These are phyloP conservation scores for Schoenoplectus triqueter DNA, from an alignment of 202 grass and related monocot genomes.

Conservation along the genomic window DNA sequence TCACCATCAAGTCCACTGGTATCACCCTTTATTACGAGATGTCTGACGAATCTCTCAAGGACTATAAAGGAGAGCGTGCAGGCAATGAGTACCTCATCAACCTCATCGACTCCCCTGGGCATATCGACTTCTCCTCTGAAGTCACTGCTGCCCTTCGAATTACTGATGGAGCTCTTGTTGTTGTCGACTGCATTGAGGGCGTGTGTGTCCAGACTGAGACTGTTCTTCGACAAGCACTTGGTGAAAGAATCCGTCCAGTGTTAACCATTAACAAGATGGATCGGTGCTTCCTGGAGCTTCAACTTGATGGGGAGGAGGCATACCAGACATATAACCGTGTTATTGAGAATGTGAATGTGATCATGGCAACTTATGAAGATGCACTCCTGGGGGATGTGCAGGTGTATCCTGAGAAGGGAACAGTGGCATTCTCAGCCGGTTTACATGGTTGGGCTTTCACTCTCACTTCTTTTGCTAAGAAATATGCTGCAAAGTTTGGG, in stretches of 20 bases:
- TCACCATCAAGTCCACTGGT: neutral
- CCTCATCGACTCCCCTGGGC: neutral
- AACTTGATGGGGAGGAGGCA: neutral
- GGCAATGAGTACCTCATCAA: neutral
- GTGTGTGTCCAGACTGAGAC: neutral
- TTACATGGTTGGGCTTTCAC: slow-evolving; percentile 32
- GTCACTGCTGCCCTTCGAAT: neutral
- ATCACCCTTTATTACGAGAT: neutral
- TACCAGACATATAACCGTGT: slow-evolving; percentile 31
- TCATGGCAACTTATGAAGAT: slow-evolving; percentile 58
- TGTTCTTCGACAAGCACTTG: neutral
- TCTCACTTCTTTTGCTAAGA: slow-evolving; percentile 44
- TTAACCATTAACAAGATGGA: neutral
- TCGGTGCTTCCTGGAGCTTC: neutral
- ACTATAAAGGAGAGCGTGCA: neutral
- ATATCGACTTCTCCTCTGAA: neutral
- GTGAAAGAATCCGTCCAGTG: neutral
- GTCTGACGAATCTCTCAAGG: neutral
- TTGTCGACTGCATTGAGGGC: neutral
- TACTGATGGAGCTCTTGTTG: neutral
- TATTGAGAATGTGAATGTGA: slow-evolving; percentile 58
- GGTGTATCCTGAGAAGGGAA: slow-evolving; percentile 51
- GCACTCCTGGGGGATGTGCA: slow-evolving; percentile 44
- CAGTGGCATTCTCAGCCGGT: slow-evolving; percentile 49
- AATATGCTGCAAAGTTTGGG: slow-evolving; percentile 44